phyloP scores from a whole-genome alignment of 768 basidiomycete species.

The Leucocoprinus sp. region DNA sequence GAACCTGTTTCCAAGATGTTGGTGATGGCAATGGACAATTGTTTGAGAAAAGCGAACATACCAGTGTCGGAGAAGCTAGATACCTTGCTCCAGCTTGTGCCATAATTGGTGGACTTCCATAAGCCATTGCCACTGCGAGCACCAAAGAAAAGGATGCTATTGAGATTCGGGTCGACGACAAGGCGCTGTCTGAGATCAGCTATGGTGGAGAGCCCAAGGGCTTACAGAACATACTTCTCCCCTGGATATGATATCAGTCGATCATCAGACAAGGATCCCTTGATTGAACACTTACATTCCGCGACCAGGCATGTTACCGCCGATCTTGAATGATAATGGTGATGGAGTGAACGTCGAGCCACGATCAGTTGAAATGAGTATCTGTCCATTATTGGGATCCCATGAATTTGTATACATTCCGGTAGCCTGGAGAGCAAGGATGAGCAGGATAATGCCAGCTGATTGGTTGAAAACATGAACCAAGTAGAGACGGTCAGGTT shows the following conservation, averaged over 20 bases:
- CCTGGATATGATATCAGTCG: conserved; percentile 17
- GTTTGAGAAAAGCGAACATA: conserved; percentile 16
- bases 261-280: background rate
- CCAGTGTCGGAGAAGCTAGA: conserved; percentile 50
- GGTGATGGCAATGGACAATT: background rate
- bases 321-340: conserved; percentile 54
- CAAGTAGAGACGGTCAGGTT: conserved; percentile 46
- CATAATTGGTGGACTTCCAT: conserved; percentile 58
- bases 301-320: conserved; percentile 64
- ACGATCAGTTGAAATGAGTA: conserved; percentile 50
- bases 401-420: conserved; percentile 58
- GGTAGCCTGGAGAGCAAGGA: conserved; percentile 28
- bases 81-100: conserved; percentile 52
- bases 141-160: conserved; percentile 55
- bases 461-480: conserved; percentile 17
- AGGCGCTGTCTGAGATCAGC: conserved; percentile 35
- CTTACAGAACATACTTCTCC: conserved; percentile 33
- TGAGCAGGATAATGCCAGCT: background rate
- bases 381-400: conserved; percentile 57
- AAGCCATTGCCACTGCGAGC: conserved; percentile 57
- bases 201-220: background rate
- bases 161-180: conserved; percentile 54
- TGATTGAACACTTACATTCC: conserved; percentile 34
- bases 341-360: conserved; percentile 49
- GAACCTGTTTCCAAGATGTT: conserved; percentile 28